Evolutionary conservation across 73 alveolate species (phyloP).

Genomic region (Paramecium biaurelia): DNA sequence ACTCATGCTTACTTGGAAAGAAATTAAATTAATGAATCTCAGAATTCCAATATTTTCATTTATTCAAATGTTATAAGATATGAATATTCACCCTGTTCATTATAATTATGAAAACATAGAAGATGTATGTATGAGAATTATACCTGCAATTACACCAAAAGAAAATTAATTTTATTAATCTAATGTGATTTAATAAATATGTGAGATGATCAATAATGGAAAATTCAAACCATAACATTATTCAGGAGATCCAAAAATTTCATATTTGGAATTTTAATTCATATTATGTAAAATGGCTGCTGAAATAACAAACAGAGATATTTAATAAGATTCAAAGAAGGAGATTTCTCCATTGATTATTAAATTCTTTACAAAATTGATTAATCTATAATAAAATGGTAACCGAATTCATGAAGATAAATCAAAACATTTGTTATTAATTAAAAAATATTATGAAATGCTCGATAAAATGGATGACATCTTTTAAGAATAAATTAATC

Average conservation of each 20-base stretch:
- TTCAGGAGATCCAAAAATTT: slow-evolving; percentile 30
- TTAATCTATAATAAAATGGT: background rate
- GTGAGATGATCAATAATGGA: background rate
- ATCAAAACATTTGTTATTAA: background rate
- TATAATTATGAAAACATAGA: background rate
- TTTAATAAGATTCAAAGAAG: background rate
- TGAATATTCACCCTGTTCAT: background rate
- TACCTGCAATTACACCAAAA: background rate
- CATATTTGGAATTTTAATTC: slow-evolving; percentile 18
- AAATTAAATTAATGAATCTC: slow-evolving; percentile 13
- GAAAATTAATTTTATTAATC: slow-evolving; percentile 16
- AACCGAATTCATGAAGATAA: background rate
- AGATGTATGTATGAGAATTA: slow-evolving; percentile 28
- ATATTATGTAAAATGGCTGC: background rate
- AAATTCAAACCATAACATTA: background rate
- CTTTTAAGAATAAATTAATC: background rate
- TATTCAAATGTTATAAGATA: background rate
- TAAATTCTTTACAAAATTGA: background rate
- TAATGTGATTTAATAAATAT: background rate
- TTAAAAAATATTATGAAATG: background rate
- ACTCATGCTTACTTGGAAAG: slow-evolving; percentile 32
- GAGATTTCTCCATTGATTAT: background rate
- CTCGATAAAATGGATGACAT: background rate
- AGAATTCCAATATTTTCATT: background rate
- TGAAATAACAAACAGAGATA: background rate